These are phyloP conservation scores for Xerocomus nothofagi DNA, from an alignment of 1,284 basidiomycete genomes.

Conservation along the genomic window DNA sequence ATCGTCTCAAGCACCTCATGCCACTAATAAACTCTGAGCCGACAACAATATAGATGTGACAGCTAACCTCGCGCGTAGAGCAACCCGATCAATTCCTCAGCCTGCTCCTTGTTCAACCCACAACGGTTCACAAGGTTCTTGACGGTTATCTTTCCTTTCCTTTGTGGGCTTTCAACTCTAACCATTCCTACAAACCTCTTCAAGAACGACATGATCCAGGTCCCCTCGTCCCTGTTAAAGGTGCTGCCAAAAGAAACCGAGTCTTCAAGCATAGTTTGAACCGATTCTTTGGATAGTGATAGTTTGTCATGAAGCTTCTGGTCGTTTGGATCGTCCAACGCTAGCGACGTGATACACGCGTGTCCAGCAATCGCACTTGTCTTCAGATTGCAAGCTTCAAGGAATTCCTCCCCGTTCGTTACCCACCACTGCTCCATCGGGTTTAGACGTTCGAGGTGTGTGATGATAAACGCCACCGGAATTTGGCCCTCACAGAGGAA, in stretches of 20 bases:
- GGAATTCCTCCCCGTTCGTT: slow-evolving; percentile 15
- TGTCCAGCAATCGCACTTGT: slow-evolving; percentile 21
- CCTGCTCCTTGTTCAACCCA: slow-evolving; percentile 18
- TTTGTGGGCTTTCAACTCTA: slow-evolving; percentile 9
- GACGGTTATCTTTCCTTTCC: slow-evolving; percentile 12
- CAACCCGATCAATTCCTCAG: slow-evolving; percentile 18
- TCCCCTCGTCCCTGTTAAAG: slow-evolving; percentile 17
- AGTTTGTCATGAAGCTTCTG: slow-evolving; percentile 10
- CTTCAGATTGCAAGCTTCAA: slow-evolving; percentile 16
- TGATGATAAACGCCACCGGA: slow-evolving; percentile 42
- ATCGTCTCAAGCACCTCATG: slow-evolving; percentile 1
- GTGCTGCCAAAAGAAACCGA: slow-evolving; percentile 20
- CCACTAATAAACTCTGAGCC: slow-evolving; percentile 3
- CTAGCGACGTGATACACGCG: slow-evolving; percentile 31
- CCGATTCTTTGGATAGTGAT: slow-evolving; percentile 12
- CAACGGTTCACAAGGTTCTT: slow-evolving; percentile 21
- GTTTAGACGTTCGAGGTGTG: slow-evolving; percentile 36
- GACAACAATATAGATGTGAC: background rate
- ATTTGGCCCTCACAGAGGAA: slow-evolving; percentile 37
- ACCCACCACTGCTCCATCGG: slow-evolving; percentile 33
- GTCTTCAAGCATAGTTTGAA: slow-evolving; percentile 26
- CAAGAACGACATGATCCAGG: slow-evolving; percentile 30
- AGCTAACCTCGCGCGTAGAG: slow-evolving; percentile 13
- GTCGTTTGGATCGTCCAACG: slow-evolving; percentile 1
- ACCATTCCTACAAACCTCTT: slow-evolving; percentile 22